A percentile compares a stretch with the other conserved stretches of the same genome.
Conservation (phyloP, 75 land plant species). For the Pinus tabuliformis region DNA sequence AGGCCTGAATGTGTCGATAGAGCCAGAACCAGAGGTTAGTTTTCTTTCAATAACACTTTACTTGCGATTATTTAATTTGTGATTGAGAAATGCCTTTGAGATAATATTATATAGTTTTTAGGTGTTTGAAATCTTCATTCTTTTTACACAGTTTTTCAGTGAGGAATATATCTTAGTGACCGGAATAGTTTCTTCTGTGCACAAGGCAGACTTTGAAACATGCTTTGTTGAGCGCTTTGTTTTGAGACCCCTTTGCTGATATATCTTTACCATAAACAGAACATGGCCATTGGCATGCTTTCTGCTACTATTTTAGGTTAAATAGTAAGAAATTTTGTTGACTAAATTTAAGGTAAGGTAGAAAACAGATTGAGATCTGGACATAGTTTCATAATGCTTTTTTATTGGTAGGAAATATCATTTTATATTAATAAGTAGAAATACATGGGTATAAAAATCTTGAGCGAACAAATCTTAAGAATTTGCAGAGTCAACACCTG, state of each 20-base stretch:
- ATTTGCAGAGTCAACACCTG: too few relatives aligned
- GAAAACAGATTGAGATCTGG: neutral
- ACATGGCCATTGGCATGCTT: neutral
- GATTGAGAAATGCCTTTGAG: neutral
- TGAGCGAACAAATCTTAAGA: too few relatives aligned
- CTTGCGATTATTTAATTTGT: neutral
- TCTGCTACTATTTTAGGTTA: neutral
- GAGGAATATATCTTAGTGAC: neutral
- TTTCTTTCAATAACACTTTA: neutral
- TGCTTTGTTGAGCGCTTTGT: neutral
- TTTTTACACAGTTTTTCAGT: neutral
- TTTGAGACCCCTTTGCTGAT: neutral
- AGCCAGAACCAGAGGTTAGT: constrained; percentile 90
- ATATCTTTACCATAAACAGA: neutral
- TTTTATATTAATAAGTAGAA: too few relatives aligned
- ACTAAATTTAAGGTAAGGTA: neutral
- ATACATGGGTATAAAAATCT: too few relatives aligned
- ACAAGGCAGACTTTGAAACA: neutral
- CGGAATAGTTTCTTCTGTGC: neutral
- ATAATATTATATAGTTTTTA: neutral
- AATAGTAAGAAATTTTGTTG: neutral
- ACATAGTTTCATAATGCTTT: too few relatives aligned
- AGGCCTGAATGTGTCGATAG: constrained; percentile 77
- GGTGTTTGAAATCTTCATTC: neutral
- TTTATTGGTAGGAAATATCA: too few relatives aligned